phyloP scores from a whole-genome alignment of 1,284 basidiomycete species.

The Ganoderma multipileum region DNA sequence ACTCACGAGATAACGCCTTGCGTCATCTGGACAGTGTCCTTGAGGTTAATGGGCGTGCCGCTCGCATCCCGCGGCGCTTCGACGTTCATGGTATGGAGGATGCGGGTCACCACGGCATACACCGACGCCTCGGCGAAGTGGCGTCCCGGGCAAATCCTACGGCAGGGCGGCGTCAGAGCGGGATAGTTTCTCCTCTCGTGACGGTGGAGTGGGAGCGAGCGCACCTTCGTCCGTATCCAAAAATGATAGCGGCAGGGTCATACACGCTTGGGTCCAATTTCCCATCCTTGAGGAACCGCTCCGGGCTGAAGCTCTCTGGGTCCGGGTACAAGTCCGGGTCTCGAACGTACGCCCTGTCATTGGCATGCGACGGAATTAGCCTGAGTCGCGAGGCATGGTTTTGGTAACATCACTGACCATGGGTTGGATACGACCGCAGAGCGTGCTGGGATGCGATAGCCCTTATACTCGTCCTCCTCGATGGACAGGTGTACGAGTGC shows the following conservation, averaged over 20 bases:
- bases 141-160: constrained; percentile 24
- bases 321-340: constrained; percentile 25
- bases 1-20: constrained; percentile 4
- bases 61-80: constrained; percentile 1
- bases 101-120: constrained; percentile 6
- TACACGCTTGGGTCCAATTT: constrained; percentile 15
- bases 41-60: constrained; percentile 9
- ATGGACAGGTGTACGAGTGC: constrained; percentile 25
- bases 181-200: not conserved
- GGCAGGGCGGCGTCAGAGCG: not conserved
- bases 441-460: constrained; percentile 32
- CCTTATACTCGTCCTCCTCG: constrained; percentile 32
- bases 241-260: constrained; percentile 20
- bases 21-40: constrained; percentile 3
- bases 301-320: constrained; percentile 28
- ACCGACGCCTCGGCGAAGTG: constrained; percentile 20
- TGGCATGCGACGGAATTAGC: too few relatives aligned
- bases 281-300: constrained; percentile 29
- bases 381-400: not conserved
- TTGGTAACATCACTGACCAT: constrained; percentile 20
- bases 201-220: not conserved
- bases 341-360: constrained; percentile 24
- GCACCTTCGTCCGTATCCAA: constrained; percentile 34
- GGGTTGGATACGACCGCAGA: constrained; percentile 29
- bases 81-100: constrained; percentile 15